A percentile compares a stretch with the other conserved stretches of the same genome.
phyloP scores from a whole-genome alignment of 352 stramenopile genomes.

The Phytopythium mirpurense region DNA sequence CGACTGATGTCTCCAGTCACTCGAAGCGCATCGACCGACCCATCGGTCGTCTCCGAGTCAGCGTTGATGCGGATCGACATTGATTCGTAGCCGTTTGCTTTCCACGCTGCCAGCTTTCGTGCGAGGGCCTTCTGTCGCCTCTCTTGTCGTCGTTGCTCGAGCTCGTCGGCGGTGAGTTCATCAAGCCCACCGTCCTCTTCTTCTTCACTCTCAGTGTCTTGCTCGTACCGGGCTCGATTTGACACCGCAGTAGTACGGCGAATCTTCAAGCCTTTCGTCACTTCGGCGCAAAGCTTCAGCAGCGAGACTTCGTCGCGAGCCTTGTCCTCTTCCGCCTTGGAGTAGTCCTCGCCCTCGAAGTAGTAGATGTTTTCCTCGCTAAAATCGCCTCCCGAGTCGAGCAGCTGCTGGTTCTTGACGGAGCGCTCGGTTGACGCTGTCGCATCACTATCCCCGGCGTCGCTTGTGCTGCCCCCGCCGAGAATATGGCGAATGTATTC shows the following conservation, averaged over 20 bases:
- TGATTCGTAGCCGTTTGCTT: conserved; percentile 58
- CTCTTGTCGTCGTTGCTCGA: conserved; percentile 30
- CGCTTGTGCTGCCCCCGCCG: conserved; percentile 1
- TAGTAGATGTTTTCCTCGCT: conserved; percentile 83
- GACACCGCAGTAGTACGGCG: conserved; percentile 17
- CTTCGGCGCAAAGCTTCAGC: conserved; percentile 24
- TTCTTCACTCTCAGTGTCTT: conserved; percentile 27
- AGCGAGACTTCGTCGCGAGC: conserved; percentile 36
- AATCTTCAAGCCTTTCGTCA: conserved; percentile 16
- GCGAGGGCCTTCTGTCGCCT: conserved; percentile 32
- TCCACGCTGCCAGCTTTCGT: conserved; percentile 53
- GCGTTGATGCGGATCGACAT: conserved; percentile 20
- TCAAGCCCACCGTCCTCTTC: conserved; percentile 25
- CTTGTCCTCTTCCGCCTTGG: conserved; percentile 27
- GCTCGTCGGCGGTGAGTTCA: conserved; percentile 32
- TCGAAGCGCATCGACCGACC: neutral
- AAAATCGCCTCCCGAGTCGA: conserved; percentile 51
- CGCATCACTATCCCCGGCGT: neutral
- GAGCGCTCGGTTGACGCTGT: conserved; percentile 9
- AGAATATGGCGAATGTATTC: conserved; percentile 54
- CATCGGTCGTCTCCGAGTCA: conserved; percentile 8
- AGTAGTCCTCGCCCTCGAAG: conserved; percentile 77
- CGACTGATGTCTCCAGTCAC: conserved; percentile 10
- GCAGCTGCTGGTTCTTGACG: conserved; percentile 40
- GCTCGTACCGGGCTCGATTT: conserved; percentile 30